These are phyloP conservation scores for Miamiensis avidus DNA, from an alignment of 169 alveolate genomes.

Conservation along the genomic window DNA sequence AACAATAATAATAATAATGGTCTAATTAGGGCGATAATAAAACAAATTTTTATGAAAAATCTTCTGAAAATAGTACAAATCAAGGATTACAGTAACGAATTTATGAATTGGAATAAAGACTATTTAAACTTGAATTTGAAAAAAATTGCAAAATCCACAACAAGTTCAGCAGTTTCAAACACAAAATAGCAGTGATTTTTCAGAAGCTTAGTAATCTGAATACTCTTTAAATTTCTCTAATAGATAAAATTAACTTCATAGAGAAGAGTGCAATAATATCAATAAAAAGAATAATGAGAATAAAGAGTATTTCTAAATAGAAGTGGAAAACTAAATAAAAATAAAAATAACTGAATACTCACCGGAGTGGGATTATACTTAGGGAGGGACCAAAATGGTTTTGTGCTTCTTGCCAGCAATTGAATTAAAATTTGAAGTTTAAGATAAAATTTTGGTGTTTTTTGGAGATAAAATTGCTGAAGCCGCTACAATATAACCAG, in stretches of 20 bases:
- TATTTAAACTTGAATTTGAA: constrained; percentile 12
- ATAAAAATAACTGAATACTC: constrained; percentile 40
- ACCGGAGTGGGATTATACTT: constrained; percentile 48
- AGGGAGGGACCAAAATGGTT: constrained; percentile 44
- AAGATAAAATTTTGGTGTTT: constrained; percentile 10
- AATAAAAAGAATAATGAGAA: background rate
- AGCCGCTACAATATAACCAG: constrained; percentile 38
- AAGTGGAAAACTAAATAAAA: background rate
- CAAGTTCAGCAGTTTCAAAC: background rate
- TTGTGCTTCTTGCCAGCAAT: constrained; percentile 38
- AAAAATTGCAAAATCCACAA: background rate
- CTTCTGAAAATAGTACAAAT: background rate
- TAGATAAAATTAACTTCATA: background rate
- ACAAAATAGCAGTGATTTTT: background rate
- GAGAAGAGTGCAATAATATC: background rate
- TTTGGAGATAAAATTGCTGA: constrained; percentile 23
- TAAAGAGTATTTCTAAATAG: background rate
- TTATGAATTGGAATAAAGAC: constrained; percentile 10
- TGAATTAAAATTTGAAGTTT: constrained; percentile 9
- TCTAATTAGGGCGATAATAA: background rate
- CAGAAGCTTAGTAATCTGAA: background rate
- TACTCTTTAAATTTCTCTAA: background rate
- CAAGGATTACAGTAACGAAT: constrained; percentile 3
- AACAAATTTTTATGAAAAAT: background rate
- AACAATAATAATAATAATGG: background rate